Evolutionary conservation across 345 rosid species (phyloP), one percentile per base, ranked within the genome.

Genomic region (Syzygium aqueum): DNA sequence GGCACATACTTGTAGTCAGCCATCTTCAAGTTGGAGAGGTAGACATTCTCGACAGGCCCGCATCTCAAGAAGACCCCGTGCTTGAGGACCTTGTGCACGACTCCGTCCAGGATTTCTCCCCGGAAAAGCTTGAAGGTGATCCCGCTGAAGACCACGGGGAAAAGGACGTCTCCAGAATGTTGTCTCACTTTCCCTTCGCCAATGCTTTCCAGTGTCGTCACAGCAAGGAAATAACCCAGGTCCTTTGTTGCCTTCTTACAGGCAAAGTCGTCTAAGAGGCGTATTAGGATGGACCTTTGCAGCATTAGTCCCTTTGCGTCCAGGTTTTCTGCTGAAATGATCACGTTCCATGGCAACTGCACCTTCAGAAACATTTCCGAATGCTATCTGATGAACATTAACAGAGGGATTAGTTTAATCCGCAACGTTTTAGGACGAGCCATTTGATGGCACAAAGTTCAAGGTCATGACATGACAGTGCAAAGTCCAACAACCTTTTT

Each of bases 11-110:
- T 90, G 91, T 95, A 94, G 88, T 90, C 98, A 0, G 95, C 89
- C 99, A 96, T 95, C 90, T 94, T 94, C 53, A 52, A 1, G 53
- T 53, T 23, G 1, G 98, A 96, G 46, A 97, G 92, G 87, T 94
- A 95, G 6, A 94, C 56, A 4, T 90, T 90, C 85, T 96, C 94
- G 2, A 95, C 86, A 0, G 96, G 99, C 22, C 98, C 98, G 67
- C 96, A 94, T 88, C 87, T 93, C 91, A 96, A 23, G 92, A 97
- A 93, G 54, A 94, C 98, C 21, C 99, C 98, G 49, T 92, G 95
- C 91, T 94, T 95, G 86, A 94, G 89, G 85, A 96, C 95, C 90
- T 93, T 94, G 94, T 95, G 93, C 19, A 94, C 97, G 11, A 87
- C 89, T 14, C 98, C 99, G 4, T 94, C 90, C 65, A 97, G 84